phyloP scores from a whole-genome alignment of 805 yeast species.

The Kazachstania viticola region DNA sequence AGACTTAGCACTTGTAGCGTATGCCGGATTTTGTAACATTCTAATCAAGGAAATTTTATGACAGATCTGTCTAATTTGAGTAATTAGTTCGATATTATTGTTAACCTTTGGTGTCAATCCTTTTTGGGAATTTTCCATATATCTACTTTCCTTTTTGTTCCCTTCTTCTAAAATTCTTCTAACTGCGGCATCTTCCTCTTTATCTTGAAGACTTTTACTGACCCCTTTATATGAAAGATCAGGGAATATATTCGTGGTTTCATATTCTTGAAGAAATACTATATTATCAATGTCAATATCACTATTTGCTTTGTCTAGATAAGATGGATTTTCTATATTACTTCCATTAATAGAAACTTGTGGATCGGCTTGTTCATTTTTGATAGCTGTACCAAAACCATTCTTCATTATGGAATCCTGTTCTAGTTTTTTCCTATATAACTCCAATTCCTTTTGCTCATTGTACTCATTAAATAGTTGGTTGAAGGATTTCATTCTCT shows the following conservation, averaged over 20 bases:
- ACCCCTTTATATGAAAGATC: conserved; percentile 43
- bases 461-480: conserved; percentile 22
- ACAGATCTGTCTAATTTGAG: conserved; percentile 77
- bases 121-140: conserved; percentile 31
- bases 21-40: conserved; percentile 55
- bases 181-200: conserved; percentile 34
- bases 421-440: conserved; percentile 18
- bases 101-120: conserved; percentile 54
- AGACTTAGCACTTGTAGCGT: conserved; percentile 10
- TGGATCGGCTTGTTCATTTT: conserved; percentile 26
- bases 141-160: conserved; percentile 22
- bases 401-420: conserved; percentile 31
- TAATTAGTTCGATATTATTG: conserved; percentile 66
- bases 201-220: conserved; percentile 35
- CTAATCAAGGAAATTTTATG: conserved; percentile 79
- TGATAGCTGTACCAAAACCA: conserved; percentile 22
- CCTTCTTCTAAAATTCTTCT: conserved; percentile 30
- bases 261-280: conserved; percentile 71
- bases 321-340: conserved; percentile 1
- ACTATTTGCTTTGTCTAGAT: conserved; percentile 31
- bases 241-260: conserved; percentile 72
- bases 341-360: background rate
- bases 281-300: conserved; percentile 43
- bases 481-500: conserved; percentile 50
- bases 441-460: conserved; percentile 22